Evolutionary conservation across 2,329 filamentous ascomycete species (phyloP).

Genomic region (Colletotrichum shisoi): DNA sequence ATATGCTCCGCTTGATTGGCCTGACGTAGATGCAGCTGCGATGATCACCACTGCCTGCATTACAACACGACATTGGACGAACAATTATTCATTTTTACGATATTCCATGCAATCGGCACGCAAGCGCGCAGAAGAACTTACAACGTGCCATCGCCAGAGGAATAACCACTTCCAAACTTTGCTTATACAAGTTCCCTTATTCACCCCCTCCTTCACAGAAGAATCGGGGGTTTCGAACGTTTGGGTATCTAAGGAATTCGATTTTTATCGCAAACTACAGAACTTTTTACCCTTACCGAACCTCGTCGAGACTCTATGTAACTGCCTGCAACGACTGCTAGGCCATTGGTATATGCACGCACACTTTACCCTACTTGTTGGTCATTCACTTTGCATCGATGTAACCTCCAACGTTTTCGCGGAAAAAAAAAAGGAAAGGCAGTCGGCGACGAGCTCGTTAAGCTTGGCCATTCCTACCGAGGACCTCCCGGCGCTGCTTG

Average conservation of each 20-base stretch:
- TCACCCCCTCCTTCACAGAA: too few relatives aligned
- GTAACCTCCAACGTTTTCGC: too few relatives aligned
- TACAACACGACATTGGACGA: constrained; percentile 27
- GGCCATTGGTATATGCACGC: constrained; percentile 26
- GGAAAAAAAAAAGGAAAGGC: neutral
- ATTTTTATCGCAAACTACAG: neutral
- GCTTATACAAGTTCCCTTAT: neutral
- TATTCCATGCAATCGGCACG: neutral
- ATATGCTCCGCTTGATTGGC: constrained; percentile 35
- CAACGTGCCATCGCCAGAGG: neutral
- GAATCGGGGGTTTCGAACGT: neutral
- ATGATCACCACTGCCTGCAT: constrained; percentile 9
- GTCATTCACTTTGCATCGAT: neutral
- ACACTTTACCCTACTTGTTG: neutral
- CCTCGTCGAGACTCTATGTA: constrained; percentile 4
- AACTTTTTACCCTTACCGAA: constrained; percentile 9
- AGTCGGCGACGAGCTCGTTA: neutral
- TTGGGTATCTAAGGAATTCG: constrained; percentile 15
- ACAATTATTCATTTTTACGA: neutral
- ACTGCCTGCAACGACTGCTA: constrained; percentile 2
- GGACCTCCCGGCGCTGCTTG: constrained; percentile 69
- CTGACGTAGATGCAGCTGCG: constrained; percentile 2
- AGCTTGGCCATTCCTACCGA: constrained; percentile 35
- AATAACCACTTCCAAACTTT: neutral
- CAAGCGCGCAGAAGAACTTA: neutral